These are phyloP conservation scores for Kickxella alabastrina DNA, from an alignment of 192 early-diverging fungal genomes.

Conservation along the genomic window DNA sequence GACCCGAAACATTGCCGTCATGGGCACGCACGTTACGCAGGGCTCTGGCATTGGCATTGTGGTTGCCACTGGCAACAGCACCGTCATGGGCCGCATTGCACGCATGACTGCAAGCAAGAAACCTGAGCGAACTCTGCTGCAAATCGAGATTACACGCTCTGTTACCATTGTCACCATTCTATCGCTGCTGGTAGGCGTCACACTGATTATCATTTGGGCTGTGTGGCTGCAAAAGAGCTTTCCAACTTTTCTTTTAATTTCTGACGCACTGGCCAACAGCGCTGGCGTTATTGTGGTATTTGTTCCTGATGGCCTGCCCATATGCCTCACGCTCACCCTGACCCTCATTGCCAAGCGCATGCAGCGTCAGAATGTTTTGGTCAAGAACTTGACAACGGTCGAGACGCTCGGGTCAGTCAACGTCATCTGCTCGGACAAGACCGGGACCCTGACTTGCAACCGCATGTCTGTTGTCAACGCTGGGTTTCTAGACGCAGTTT, in stretches of 20 bases:
- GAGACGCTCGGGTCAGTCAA: slow-evolving; percentile 82
- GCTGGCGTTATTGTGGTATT: slow-evolving; percentile 54
- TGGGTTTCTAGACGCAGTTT: slow-evolving; percentile 14
- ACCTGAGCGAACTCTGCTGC: slow-evolving; percentile 59
- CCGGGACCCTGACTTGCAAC: slow-evolving; percentile 81
- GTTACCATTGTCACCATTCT: slow-evolving; percentile 62
- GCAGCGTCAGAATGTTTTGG: slow-evolving; percentile 64
- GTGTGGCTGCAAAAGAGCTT: slow-evolving; percentile 55
- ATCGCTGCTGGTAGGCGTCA: slow-evolving; percentile 43
- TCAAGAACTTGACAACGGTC: slow-evolving; percentile 76
- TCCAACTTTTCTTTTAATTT: slow-evolving; percentile 54
- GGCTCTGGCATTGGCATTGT: slow-evolving; percentile 64
- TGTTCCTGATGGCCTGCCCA: slow-evolving; percentile 76
- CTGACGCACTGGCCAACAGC: slow-evolving; percentile 7
- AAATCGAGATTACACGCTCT: slow-evolving; percentile 60
- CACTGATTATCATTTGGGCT: slow-evolving; percentile 52
- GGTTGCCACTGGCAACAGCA: slow-evolving; percentile 58
- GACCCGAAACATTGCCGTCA: slow-evolving; percentile 69
- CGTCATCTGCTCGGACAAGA: slow-evolving; percentile 80
- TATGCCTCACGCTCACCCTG: slow-evolving; percentile 69
- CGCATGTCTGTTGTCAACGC: slow-evolving; percentile 58
- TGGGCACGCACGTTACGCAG: slow-evolving; percentile 60
- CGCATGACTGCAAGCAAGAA: neutral
- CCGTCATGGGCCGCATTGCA: slow-evolving; percentile 11
- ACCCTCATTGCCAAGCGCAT: slow-evolving; percentile 76